Evolutionary conservation across 2,329 filamentous ascomycete species (phyloP), one percentile per base, ranked within the genome.

Genomic region (Nannizziopsis arthrosporioides): DNA sequence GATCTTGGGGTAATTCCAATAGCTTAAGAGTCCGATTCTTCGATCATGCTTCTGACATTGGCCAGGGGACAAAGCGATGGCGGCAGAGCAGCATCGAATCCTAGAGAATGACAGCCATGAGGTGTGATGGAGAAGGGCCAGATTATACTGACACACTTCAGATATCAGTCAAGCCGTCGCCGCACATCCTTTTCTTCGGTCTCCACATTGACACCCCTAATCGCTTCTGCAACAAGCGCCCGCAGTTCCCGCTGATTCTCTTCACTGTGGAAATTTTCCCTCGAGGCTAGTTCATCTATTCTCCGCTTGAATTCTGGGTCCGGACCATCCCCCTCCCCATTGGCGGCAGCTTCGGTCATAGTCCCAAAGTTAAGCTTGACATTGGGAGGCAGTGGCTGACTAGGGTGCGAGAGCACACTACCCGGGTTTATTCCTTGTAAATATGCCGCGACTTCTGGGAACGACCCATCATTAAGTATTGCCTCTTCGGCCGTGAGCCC

Each of bases 251-350:
- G 76, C 66, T 98, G 92, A 3, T 84, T 85, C 51, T 83, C 79
- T 47, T 85, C 81, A 4, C 80, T 83, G 57, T 90, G 74, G 59
- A 95, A 94, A 60, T 96, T 88, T 18, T 84, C 81, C 36, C 87
- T 75, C 32, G 82, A 76, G 1, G 92, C 89, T 51, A 98, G 69
- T 65, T 94, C 84, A 59, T 96, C 88, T 60, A 98, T 96, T 46
- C 85, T 76, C 55, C 83, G 74, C 60, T 83, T 80, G 56, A 98
- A 86, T 56, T 89, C 88, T 1, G 85, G 80, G 61, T 96, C 88
- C 7, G 82, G 77, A 50, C 81, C 79, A 35, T 73, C 73, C 1
- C 72, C 73, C 5, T 77, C 76, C 10, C 78, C 79, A 39, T 78
- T 72, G 0, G 64, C 71, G 32, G 40, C 61, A 55, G 66, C 64